Conservation (phyloP, 768 basidiomycete genomes). For the Holtermannia corniformis region DNA sequence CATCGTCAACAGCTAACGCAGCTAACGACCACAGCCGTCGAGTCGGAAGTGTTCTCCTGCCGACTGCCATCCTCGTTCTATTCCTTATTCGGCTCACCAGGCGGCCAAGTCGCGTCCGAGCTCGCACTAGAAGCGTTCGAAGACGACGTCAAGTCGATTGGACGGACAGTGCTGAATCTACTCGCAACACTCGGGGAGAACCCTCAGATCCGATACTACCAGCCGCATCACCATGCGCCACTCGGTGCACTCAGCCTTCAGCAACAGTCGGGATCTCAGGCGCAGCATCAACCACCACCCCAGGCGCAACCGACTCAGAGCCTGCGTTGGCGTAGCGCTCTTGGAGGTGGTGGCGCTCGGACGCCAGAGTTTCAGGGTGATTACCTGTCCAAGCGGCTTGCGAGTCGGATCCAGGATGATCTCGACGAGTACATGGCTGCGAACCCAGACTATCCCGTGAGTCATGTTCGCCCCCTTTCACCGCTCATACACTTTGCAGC, state of each 20-base stretch:
- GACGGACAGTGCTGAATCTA: constrained; percentile 54
- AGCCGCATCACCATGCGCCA: constrained; percentile 70
- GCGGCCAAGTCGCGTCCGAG: constrained; percentile 56
- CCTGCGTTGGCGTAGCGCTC: constrained; percentile 38
- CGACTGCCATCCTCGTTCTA: constrained; percentile 73
- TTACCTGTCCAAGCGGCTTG: constrained; percentile 69
- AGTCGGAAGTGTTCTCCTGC: constrained; percentile 75
- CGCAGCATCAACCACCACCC: constrained; percentile 9
- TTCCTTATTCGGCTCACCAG: constrained; percentile 76
- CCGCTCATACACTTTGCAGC: constrained; percentile 3
- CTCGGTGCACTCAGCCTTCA: constrained; percentile 68
- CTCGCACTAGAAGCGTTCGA: constrained; percentile 65
- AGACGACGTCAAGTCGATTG: constrained; percentile 67
- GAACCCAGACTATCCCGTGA: constrained; percentile 79
- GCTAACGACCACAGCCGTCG: constrained; percentile 52
- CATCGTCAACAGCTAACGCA: background rate
- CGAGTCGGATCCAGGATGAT: constrained; percentile 69
- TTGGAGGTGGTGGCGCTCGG: constrained; percentile 17
- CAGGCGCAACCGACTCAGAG: constrained; percentile 15
- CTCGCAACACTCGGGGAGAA: constrained; percentile 85
- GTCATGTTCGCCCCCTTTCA: constrained; percentile 29
- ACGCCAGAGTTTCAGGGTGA: constrained; percentile 53
- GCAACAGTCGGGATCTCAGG: constrained; percentile 11
- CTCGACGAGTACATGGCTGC: constrained; percentile 78
- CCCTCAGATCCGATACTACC: constrained; percentile 86